Percentiles rank a stretch among this genome's conserved stretches.
Evolutionary conservation across 2,329 filamentous ascomycete genomes (phyloP).

Genomic region (Aspergillus sp.): DNA sequence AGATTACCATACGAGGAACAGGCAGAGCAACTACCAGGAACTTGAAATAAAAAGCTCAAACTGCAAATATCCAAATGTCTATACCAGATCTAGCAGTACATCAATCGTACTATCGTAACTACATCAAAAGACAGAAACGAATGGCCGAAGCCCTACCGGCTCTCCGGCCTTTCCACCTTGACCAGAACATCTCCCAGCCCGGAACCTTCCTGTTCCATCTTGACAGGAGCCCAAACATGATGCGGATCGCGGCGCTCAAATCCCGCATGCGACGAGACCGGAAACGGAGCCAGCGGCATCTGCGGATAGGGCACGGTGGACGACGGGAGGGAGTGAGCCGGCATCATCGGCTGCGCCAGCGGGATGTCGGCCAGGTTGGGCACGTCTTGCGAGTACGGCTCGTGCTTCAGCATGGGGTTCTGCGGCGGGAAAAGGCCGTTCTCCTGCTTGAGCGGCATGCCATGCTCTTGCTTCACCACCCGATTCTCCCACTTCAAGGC

Average conservation of each 20-base stretch:
- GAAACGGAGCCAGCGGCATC: constrained; percentile 10
- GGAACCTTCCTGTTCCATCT: constrained; percentile 13
- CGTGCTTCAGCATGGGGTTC: neutral
- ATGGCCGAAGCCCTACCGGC: neutral
- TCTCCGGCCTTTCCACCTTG: constrained; percentile 13
- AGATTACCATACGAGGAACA: too few species aligned
- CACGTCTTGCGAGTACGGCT: neutral
- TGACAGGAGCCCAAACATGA: constrained; percentile 15
- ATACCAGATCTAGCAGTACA: too few species aligned
- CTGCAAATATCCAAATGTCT: too few species aligned
- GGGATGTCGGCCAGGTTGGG: constrained; percentile 8
- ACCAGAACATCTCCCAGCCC: constrained; percentile 11
- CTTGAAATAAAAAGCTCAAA: too few species aligned
- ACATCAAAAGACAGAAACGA: neutral
- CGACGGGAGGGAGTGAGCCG: constrained; percentile 2
- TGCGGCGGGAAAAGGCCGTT: too few species aligned
- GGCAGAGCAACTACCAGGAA: too few species aligned
- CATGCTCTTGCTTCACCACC: constrained; percentile 2
- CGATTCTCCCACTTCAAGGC: constrained; percentile 7
- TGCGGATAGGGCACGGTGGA: constrained; percentile 5
- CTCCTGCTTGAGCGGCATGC: too few species aligned
- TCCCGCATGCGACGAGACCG: too few species aligned
- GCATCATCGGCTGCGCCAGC: constrained; percentile 3
- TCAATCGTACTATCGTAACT: neutral
- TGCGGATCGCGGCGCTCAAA: too few species aligned